Conservation (phyloP, 2,329 filamentous ascomycete genomes). For the Hortaea werneckii region DNA sequence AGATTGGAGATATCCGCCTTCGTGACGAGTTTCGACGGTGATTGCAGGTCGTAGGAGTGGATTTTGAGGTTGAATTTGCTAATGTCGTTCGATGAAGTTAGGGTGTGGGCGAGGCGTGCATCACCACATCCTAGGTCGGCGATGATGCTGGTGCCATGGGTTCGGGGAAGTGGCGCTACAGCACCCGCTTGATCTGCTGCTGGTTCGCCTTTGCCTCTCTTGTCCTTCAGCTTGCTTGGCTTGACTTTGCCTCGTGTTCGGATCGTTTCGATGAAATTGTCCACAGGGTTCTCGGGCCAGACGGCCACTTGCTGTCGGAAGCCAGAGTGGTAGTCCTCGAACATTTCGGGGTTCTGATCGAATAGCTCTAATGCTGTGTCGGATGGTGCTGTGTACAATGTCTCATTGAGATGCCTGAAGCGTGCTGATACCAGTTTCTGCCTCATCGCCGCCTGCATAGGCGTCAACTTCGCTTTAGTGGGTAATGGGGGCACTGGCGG, state of each 20-base stretch:
- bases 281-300: constrained; percentile 94
- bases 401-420: constrained; percentile 95
- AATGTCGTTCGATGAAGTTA: constrained; percentile 46
- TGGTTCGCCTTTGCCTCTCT: constrained; percentile 32
- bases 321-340: constrained; percentile 89
- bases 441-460: constrained; percentile 87
- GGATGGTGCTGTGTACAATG: constrained; percentile 87
- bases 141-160: constrained; percentile 62
- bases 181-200: constrained; percentile 3
- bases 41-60: constrained; percentile 78
- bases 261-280: constrained; percentile 69
- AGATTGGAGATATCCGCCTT: constrained; percentile 81
- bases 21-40: constrained; percentile 65
- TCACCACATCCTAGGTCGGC: constrained; percentile 93
- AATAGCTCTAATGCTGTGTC: constrained; percentile 75
- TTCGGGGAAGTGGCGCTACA: constrained; percentile 54
- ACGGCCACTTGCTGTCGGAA: constrained; percentile 92
- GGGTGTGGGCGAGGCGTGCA: constrained; percentile 62
- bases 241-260: constrained; percentile 52
- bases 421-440: constrained; percentile 89
- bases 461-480: constrained; percentile 59
- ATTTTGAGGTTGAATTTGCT: constrained; percentile 63
- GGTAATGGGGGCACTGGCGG: constrained; percentile 23
- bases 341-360: constrained; percentile 78
- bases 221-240: constrained; percentile 21